Percentiles rank a stretch among this genome's conserved stretches.
phyloP scores from a whole-genome alignment of 73 alveolate species.

The Paramecium sexaurelia region DNA sequence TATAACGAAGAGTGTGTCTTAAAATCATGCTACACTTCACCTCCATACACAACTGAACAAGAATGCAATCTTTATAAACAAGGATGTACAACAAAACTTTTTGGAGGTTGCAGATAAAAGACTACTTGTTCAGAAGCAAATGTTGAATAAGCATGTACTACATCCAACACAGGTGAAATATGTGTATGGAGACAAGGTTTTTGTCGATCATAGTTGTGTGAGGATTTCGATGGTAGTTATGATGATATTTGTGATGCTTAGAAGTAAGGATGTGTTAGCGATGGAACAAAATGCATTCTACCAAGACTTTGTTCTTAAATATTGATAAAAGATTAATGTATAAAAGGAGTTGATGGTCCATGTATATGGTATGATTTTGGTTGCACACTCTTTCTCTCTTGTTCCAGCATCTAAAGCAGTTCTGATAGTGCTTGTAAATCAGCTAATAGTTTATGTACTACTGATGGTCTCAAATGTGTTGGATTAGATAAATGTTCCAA shows the following conservation, averaged over 20 bases:
- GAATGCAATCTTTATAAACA: neutral
- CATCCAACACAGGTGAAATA: neutral
- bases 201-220: neutral
- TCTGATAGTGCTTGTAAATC: neutral
- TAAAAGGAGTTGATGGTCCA: constrained; percentile 43
- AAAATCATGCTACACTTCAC: neutral
- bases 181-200: neutral
- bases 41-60: neutral
- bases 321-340: neutral
- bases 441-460: neutral
- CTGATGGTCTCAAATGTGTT: constrained; percentile 13
- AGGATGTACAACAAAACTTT: constrained; percentile 2
- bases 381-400: neutral
- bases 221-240: neutral
- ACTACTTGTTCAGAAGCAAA: neutral
- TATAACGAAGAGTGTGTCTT: neutral
- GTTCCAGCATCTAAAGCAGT: neutral
- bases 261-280: neutral
- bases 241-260: neutral
- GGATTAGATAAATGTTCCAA: neutral
- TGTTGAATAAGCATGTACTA: constrained; percentile 44
- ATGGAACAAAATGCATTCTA: neutral
- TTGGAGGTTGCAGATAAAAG: constrained; percentile 20
- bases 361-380: constrained; percentile 39
- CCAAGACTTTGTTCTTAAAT: neutral